Percentiles rank a stretch among this genome's conserved stretches.
Conservation (phyloP, 768 basidiomycete genomes). For the Kwoniella mangroviensis region DNA sequence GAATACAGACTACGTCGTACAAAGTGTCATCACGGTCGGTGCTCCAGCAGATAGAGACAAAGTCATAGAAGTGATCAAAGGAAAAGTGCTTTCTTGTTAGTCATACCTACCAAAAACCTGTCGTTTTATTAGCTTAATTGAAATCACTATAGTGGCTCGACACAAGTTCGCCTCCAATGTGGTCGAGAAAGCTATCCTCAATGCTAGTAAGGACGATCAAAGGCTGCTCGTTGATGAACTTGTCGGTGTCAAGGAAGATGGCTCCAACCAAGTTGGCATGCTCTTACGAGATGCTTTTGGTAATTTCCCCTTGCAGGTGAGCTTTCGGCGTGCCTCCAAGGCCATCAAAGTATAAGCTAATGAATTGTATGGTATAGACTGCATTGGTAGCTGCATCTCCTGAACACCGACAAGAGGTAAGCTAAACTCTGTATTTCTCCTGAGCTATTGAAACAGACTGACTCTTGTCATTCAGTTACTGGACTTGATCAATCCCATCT, state of each 20-base stretch:
- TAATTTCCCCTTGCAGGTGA: constrained; percentile 51
- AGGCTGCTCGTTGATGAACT: constrained; percentile 79
- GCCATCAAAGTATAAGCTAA: not conserved
- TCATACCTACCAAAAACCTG: not conserved
- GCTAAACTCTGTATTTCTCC: not conserved
- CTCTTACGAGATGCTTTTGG: constrained; percentile 44
- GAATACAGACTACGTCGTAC: constrained; percentile 76
- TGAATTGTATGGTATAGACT: constrained; percentile 23
- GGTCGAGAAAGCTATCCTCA: constrained; percentile 83
- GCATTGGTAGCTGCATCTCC: constrained; percentile 30
- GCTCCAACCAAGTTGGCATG: constrained; percentile 65
- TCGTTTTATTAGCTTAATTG: not conserved
- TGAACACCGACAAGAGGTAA: constrained; percentile 33
- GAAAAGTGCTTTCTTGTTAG: constrained; percentile 67
- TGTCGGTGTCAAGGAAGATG: constrained; percentile 68
- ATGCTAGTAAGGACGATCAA: constrained; percentile 69
- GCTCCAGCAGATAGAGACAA: constrained; percentile 69
- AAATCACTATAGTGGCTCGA: constrained; percentile 37
- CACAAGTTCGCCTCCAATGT: constrained; percentile 93
- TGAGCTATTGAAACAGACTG: constrained; percentile 1
- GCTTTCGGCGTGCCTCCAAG: not conserved
- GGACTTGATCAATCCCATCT: constrained; percentile 27
- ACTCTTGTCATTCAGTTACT: constrained; percentile 26
- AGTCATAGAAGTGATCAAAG: constrained; percentile 72
- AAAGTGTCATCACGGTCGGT: constrained; percentile 87